A percentile compares a stretch with the other conserved stretches of the same genome.
These are phyloP conservation scores for Gossypium bickii DNA, from an alignment of 345 rosid species.

Conservation along the genomic window DNA sequence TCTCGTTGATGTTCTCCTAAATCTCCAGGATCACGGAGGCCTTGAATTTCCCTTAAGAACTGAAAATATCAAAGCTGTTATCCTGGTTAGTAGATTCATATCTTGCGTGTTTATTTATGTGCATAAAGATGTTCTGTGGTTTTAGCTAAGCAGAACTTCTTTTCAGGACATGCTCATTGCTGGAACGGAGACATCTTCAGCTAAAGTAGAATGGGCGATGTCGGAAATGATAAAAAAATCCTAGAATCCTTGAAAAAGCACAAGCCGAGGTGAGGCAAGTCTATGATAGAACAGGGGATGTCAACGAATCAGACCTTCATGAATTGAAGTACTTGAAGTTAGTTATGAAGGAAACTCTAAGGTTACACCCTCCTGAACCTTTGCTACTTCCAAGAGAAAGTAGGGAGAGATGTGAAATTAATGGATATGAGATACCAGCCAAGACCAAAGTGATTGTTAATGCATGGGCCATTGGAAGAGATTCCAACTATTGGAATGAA, in stretches of 20 bases:
- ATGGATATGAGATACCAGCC: constrained; percentile 9
- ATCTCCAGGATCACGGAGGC: background rate
- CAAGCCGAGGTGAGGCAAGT: background rate
- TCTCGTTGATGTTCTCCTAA: background rate
- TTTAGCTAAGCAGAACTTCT: background rate
- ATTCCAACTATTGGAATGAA: background rate
- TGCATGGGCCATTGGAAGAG: constrained; percentile 7
- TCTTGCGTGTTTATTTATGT: background rate
- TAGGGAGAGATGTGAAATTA: background rate
- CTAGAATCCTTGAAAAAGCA: constrained; percentile 3
- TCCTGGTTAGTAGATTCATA: background rate
- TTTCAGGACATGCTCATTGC: background rate
- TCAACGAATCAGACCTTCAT: background rate
- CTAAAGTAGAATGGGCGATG: constrained; percentile 11
- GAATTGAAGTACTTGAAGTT: constrained; percentile 12
- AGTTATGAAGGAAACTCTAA: constrained; percentile 1
- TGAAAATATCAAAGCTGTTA: constrained; percentile 1
- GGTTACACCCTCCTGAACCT: background rate
- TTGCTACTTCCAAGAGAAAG: constrained; percentile 2
- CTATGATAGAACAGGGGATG: background rate
- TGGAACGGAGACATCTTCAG: background rate
- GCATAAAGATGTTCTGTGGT: too few relatives aligned
- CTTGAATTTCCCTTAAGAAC: background rate
- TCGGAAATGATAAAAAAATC: background rate
- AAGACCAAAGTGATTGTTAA: background rate